A percentile compares a stretch with the other conserved stretches of the same genome.
Conservation (phyloP, 768 basidiomycete species). For the Kwoniella newhampshirensis region DNA sequence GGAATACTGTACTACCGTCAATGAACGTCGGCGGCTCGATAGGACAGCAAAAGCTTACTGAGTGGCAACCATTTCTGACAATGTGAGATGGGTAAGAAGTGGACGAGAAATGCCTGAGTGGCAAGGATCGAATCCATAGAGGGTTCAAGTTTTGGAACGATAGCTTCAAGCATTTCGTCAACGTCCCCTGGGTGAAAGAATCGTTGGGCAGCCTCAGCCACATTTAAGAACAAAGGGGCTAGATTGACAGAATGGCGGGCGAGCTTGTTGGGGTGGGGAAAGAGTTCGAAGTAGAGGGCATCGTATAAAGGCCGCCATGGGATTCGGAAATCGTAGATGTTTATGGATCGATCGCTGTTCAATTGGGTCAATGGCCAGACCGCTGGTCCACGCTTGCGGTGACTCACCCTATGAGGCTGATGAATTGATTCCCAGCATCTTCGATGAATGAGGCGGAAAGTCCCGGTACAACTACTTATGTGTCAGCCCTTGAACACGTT, state of each 20-base stretch:
- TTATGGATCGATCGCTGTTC: slow-evolving; percentile 33
- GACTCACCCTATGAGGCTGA: slow-evolving; percentile 76
- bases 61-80: slow-evolving; percentile 74
- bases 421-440: slow-evolving; percentile 71
- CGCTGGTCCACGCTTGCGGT: not conserved
- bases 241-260: slow-evolving; percentile 53
- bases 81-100: slow-evolving; percentile 80
- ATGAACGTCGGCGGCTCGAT: not conserved
- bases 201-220: slow-evolving; percentile 60
- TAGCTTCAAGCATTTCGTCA: slow-evolving; percentile 82
- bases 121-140: slow-evolving; percentile 70
- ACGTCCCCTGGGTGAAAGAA: slow-evolving; percentile 88
- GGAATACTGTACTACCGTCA: slow-evolving; percentile 66
- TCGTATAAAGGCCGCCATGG: slow-evolving; percentile 49
- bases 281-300: slow-evolving; percentile 57
- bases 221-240: slow-evolving; percentile 52
- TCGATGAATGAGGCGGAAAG: slow-evolving; percentile 58
- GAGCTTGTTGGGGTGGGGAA: slow-evolving; percentile 59
- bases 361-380: slow-evolving; percentile 55
- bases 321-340: slow-evolving; percentile 49
- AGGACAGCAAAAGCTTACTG: too few species aligned
- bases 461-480: slow-evolving; percentile 41
- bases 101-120: slow-evolving; percentile 79
- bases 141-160: slow-evolving; percentile 62
- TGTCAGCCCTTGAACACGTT: too few species aligned